phyloP scores from a whole-genome alignment of 129 eudicot genomes.

The Daucus carota region DNA sequence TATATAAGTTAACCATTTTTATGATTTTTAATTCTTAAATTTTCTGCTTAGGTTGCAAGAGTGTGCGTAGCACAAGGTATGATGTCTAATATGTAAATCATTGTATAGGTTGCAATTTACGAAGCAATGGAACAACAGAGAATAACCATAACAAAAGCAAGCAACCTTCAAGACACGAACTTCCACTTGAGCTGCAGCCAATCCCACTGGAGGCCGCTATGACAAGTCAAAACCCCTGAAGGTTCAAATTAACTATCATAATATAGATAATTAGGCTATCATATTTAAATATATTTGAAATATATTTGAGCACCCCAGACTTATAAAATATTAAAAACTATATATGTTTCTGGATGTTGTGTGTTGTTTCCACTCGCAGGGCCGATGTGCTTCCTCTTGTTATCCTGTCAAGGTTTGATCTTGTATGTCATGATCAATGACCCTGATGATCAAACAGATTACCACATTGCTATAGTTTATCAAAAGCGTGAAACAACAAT shows the following conservation, averaged over 20 bases:
- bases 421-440: conserved; percentile 98
- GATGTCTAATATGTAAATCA: conserved; percentile 10
- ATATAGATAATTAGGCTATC: not conserved
- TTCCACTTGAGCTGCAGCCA: conserved; percentile 95
- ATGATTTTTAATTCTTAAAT: not conserved
- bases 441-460: conserved; percentile 92
- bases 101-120: conserved; percentile 78
- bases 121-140: conserved; percentile 99
- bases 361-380: too few relatives aligned
- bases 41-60: not conserved
- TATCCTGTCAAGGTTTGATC: conserved; percentile 95
- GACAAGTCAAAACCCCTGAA: conserved; percentile 90
- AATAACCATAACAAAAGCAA: conserved; percentile 94
- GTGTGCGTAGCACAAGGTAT: not conserved
- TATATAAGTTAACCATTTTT: not conserved
- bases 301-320: not conserved
- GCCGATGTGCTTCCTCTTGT: conserved; percentile 94
- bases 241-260: conserved; percentile 28
- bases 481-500: conserved; percentile 78
- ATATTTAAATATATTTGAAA: too few relatives aligned
- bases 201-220: conserved; percentile 94
- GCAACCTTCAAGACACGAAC: conserved; percentile 92
- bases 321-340: too few relatives aligned
- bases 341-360: not conserved
- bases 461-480: conserved; percentile 80